Evolutionary conservation across 108 stramenopile genomes (phyloP).

Genomic region (Bacterosira constricta): DNA sequence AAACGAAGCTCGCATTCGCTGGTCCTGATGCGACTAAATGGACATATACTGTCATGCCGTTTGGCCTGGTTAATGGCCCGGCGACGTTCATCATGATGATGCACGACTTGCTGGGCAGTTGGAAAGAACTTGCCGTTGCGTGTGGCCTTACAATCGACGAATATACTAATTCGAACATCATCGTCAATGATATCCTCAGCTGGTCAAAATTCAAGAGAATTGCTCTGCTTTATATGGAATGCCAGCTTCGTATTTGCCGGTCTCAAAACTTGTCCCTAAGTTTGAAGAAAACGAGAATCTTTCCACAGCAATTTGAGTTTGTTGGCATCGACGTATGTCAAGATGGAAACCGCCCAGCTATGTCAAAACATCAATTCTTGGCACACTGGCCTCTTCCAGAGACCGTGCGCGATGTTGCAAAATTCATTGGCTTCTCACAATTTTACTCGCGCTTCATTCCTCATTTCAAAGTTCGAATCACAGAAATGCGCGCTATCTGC

Average conservation of each 20-base stretch:
- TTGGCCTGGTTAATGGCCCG: neutral
- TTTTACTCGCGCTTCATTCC: conserved; percentile 20
- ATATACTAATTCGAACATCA: neutral
- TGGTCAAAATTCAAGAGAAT: neutral
- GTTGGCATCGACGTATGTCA: conserved; percentile 16
- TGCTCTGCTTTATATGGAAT: neutral
- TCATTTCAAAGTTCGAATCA: conserved; percentile 1
- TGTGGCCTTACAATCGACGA: neutral
- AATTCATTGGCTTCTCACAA: conserved; percentile 9
- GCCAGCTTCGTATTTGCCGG: neutral
- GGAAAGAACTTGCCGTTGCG: neutral
- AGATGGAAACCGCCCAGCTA: conserved; percentile 8
- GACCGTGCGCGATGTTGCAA: conserved; percentile 8
- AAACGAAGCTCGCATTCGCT: neutral
- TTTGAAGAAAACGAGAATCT: neutral
- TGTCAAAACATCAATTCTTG: neutral
- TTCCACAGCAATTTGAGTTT: conserved; percentile 9
- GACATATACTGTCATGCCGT: neutral
- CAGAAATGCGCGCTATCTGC: neutral
- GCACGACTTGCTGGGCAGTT: neutral
- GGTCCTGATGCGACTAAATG: neutral
- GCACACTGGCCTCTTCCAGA: neutral
- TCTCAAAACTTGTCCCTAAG: neutral
- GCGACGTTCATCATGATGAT: neutral
- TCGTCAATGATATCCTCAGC: neutral